Percentiles rank a stretch among this genome's conserved stretches.
phyloP scores from a whole-genome alignment of 2,329 filamentous ascomycete species.

The Penicillium sp. region DNA sequence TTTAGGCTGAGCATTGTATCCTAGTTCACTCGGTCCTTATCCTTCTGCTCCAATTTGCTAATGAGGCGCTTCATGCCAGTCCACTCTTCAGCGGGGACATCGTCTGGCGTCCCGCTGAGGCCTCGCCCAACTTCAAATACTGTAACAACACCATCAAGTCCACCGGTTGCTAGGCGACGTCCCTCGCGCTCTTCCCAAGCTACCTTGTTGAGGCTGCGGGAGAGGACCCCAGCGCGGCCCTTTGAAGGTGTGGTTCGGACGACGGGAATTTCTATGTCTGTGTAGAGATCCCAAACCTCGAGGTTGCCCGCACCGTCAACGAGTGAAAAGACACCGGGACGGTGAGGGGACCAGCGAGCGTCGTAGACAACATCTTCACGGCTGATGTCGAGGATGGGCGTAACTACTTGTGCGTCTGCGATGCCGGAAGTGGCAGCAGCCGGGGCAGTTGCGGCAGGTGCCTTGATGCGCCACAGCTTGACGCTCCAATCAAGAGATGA shows the following conservation, averaged over 20 bases:
- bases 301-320: constrained; percentile 92
- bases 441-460: constrained; percentile 47
- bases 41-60: constrained; percentile 68
- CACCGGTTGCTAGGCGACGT: constrained; percentile 83
- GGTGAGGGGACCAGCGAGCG: constrained; percentile 90
- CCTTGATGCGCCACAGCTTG: constrained; percentile 91
- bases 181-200: constrained; percentile 93
- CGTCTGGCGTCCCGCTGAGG: constrained; percentile 81
- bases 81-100: constrained; percentile 87
- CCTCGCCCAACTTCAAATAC: constrained; percentile 84
- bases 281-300: constrained; percentile 93
- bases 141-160: constrained; percentile 86
- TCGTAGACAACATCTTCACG: constrained; percentile 98
- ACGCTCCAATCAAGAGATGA: constrained; percentile 95
- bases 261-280: constrained; percentile 90
- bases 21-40: constrained; percentile 42
- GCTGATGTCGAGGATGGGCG: constrained; percentile 84
- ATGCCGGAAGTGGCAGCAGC: constrained; percentile 36
- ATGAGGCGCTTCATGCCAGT: constrained; percentile 88
- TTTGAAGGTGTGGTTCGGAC: constrained; percentile 75
- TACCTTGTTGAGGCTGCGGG: constrained; percentile 89
- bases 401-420: constrained; percentile 57
- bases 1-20: constrained; percentile 7
- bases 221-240: constrained; percentile 68
- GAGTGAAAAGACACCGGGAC: constrained; percentile 90